Conservation (phyloP, 192 early-diverging fungal species). For the Lunasporangiospora selenospora region DNA sequence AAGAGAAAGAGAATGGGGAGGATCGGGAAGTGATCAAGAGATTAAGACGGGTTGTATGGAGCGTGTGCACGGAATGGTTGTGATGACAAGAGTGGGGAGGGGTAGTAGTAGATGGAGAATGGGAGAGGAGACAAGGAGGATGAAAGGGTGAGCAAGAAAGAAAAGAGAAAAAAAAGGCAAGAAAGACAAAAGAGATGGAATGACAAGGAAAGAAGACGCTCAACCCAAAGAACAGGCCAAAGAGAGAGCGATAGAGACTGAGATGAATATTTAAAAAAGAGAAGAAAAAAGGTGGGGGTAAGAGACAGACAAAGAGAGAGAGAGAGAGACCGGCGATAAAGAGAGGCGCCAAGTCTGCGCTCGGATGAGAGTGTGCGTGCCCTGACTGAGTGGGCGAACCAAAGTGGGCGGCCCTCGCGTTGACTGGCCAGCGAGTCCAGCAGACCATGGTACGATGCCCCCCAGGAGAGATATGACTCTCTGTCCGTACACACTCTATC, state of each 20-base stretch:
- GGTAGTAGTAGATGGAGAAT: neutral
- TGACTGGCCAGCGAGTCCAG: too few species aligned
- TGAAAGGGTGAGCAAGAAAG: neutral
- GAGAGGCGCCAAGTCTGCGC: too few species aligned
- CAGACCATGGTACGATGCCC: too few species aligned
- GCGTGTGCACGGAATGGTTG: neutral
- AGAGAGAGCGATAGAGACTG: neutral
- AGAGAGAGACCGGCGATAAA: too few species aligned
- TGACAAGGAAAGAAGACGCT: neutral
- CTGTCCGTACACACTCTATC: too few species aligned
- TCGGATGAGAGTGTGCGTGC: too few species aligned
- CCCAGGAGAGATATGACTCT: too few species aligned
- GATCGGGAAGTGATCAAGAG: neutral
- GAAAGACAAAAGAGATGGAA: neutral
- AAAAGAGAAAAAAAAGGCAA: neutral
- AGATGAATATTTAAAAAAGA: neutral
- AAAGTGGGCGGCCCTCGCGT: too few species aligned
- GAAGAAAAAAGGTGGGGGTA: neutral
- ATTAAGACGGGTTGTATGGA: too few species aligned
- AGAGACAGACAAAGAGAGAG: neutral
- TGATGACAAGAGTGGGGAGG: neutral
- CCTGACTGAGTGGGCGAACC: too few species aligned
- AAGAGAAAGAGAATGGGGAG: neutral
- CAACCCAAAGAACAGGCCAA: neutral
- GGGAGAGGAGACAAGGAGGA: neutral